A percentile compares a stretch with the other conserved stretches of the same genome.
Conservation (phyloP, 164 flowering plant species). For the Euptelea pleiosperma region DNA sequence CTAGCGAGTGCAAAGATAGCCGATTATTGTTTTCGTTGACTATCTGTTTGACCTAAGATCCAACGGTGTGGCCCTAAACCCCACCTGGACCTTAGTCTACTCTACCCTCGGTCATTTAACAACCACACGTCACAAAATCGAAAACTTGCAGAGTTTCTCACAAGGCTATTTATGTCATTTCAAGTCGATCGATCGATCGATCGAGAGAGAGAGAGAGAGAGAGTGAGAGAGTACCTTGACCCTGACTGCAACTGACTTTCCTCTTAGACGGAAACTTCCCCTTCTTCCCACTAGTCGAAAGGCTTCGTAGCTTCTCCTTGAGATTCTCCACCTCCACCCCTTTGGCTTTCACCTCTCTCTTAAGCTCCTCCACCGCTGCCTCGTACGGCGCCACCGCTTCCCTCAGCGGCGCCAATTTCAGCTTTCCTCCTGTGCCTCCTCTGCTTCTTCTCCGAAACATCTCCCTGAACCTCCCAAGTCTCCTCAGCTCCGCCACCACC, state of each 20-base stretch:
- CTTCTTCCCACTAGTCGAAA: slow-evolving; percentile 36
- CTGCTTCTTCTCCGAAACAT: slow-evolving; percentile 53
- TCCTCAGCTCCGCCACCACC: slow-evolving; percentile 74
- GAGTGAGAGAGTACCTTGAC: background rate
- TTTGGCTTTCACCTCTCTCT: slow-evolving; percentile 69
- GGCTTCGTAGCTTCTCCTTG: slow-evolving; percentile 56
- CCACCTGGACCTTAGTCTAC: too few relatives aligned
- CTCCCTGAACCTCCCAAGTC: slow-evolving; percentile 64
- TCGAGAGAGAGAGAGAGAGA: background rate
- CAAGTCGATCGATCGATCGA: background rate
- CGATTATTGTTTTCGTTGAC: too few relatives aligned
- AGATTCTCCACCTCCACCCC: slow-evolving; percentile 66
- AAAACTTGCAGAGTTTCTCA: too few relatives aligned
- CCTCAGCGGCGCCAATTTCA: slow-evolving; percentile 34
- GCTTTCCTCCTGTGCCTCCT: slow-evolving; percentile 23
- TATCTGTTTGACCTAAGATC: too few relatives aligned
- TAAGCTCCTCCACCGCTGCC: slow-evolving; percentile 86
- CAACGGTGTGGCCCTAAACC: too few relatives aligned
- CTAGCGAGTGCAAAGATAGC: too few relatives aligned
- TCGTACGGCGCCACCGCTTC: slow-evolving; percentile 90
- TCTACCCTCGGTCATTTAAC: too few relatives aligned
- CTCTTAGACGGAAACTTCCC: slow-evolving; percentile 41
- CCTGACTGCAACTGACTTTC: slow-evolving; percentile 51
- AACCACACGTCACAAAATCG: too few relatives aligned
- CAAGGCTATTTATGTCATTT: slow-evolving; percentile 10